Evolutionary conservation across 163 green algal species (phyloP), one percentile per base, ranked within the genome.

Genomic region (Chlamydomonas reinhardtii): DNA sequence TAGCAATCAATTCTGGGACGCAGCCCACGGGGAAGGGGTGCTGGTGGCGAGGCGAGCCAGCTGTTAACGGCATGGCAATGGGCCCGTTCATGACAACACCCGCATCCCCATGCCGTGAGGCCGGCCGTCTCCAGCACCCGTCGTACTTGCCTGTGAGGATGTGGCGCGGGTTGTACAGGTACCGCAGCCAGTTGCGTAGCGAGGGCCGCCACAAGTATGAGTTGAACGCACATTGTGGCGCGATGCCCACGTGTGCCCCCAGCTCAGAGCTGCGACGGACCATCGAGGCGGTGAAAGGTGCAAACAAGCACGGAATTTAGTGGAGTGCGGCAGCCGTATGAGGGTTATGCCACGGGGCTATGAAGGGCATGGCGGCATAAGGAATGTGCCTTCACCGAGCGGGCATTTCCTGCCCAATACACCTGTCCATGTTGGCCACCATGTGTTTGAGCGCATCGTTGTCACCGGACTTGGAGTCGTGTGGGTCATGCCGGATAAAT

Each of bases 371-470:
- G n/a, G n/a, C n/a, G n/a, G n/a, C n/a, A n/a, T n/a, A n/a, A n/a
- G n/a, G n/a, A n/a, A n/a, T n/a, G n/a, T n/a, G n/a, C n/a, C n/a
- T n/a, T n/a, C n/a, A n/a, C n/a, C n/a, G n/a, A n/a, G n/a, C n/a
- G n/a, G n/a, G n/a, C n/a, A n/a, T n/a, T n/a, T n/a, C n/a, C n/a
- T n/a, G n/a, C n/a, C n/a, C n/a, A n/a, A 19, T 14, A 17, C 11
- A 56, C 48, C 48, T 56, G 9, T 56, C 24, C 59, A 66, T 66
- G 59, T 3, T 66, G 4, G 59, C 59, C 19, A 66, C 59, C 59
- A 66, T 29, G 59, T 66, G 59, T 91, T 93, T 92, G 31, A 93
- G 75, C 54, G 90, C 90, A 62, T 93, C 88, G 78, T 93, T 93
- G 76, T 93, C 90, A 0, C 90, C 90, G 66, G 68, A 87, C 74